Evolutionary conservation across 169 alveolate species (phyloP), one percentile per base, ranked within the genome.

Genomic region (Cryptosporidium sp.): DNA sequence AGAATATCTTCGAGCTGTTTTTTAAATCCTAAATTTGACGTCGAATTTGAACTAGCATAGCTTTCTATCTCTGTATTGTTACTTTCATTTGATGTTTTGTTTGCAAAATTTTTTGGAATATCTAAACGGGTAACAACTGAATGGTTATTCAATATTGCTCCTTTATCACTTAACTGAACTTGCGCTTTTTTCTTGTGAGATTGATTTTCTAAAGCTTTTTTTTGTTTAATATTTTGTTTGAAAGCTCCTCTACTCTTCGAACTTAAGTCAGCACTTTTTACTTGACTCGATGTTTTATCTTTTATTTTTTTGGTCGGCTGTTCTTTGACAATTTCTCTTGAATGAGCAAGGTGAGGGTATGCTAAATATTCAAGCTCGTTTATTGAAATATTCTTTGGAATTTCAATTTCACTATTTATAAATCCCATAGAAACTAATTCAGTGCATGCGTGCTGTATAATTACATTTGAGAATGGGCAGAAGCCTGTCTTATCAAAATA

Each of bases 371-470:
- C 67, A 48, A 80, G 67, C 53, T 80, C 89, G 42, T 44, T 42
- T 8, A 62, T 80, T 21, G 89, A 80, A 9, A 80, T 26, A 31
- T 60, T 80, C 18, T 80, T 80, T 37, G 89, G 89, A 26, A 80
- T 65, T 14, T 61, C 62, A 7, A 80, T 53, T 16, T 60, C 75
- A 45, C 75, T 80, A 39, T 44, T 80, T 14, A 80, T 26, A 18
- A 80, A 80, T 37, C 89, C 89, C 21, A 80, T 80, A 26, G 89
- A 80, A 60, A 80, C 53, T 18, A 80, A 48, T 18, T 80, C 68
- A 1, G 89, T 80, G 21, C 89, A 80, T 12, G 89, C 89, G 39
- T 80, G 75, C 44, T 80, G 80, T 12, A 80, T 80, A 1, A 80
- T 42, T 14, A 48, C 51, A 39, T 80, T 80, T n/a, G 89, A 80